Percentiles rank a stretch among this genome's conserved stretches.
phyloP scores from a whole-genome alignment of 345 rosid species.

The Pelargonium nanum region DNA sequence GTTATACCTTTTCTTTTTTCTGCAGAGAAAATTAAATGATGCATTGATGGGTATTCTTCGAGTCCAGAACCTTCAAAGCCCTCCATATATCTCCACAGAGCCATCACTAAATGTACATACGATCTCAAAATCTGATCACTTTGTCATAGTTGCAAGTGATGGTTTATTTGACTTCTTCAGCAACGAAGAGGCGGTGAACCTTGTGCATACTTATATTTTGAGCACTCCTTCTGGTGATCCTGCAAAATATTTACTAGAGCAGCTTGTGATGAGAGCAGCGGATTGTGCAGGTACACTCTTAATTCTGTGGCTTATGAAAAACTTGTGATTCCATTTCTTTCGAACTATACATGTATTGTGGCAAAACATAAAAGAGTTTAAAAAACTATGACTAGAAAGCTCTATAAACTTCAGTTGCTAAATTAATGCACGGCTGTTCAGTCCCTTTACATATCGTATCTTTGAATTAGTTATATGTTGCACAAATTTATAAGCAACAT shows the following conservation, averaged over 20 bases:
- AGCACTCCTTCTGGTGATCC: conserved; percentile 75
- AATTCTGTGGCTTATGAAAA: neutral
- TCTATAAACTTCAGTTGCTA: neutral
- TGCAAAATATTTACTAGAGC: conserved; percentile 73
- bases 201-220: conserved; percentile 46
- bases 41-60: conserved; percentile 92
- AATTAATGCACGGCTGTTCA: neutral
- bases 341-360: neutral
- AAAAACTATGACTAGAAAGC: neutral
- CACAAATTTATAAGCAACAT: too few species aligned
- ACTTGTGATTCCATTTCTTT: neutral
- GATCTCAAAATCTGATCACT: conserved; percentile 66
- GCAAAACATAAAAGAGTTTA: neutral
- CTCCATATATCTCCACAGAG: conserved; percentile 74
- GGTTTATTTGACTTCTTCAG: conserved; percentile 87
- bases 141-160: conserved; percentile 85
- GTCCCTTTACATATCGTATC: too few species aligned
- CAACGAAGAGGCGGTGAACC: conserved; percentile 73
- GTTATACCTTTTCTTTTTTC: neutral
- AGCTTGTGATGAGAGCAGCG: conserved; percentile 77
- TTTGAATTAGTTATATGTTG: too few species aligned
- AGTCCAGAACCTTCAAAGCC: conserved; percentile 77
- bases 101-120: conserved; percentile 71
- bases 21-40: conserved; percentile 72
- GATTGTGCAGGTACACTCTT: conserved; percentile 61